Conservation (phyloP, 2,329 filamentous ascomycete species). For the Aspergillus oerlinghausenensis region DNA sequence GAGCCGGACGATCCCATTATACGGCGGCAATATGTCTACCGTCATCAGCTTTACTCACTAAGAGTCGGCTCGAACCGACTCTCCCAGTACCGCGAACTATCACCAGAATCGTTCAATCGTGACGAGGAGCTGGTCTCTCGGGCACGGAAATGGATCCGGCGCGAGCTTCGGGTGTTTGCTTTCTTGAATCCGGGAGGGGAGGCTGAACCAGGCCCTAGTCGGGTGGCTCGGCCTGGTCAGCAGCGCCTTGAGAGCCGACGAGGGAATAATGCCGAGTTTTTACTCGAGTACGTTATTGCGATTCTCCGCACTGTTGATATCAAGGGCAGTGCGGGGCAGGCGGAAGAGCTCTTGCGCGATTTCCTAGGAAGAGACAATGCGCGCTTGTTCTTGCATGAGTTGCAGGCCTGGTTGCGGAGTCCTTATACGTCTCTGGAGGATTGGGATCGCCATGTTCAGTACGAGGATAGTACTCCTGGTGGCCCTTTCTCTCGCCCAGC, state of each 20-base stretch:
- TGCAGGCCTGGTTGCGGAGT: slow-evolving; percentile 76
- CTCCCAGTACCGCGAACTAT: slow-evolving; percentile 72
- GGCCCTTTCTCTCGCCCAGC: background rate
- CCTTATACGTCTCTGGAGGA: slow-evolving; percentile 66
- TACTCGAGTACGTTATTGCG: slow-evolving; percentile 80
- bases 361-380: slow-evolving; percentile 73
- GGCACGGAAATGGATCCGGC: slow-evolving; percentile 73
- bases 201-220: slow-evolving; percentile 13
- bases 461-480: slow-evolving; percentile 38
- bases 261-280: slow-evolving; percentile 71
- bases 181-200: slow-evolving; percentile 54
- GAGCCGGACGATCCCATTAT: slow-evolving; percentile 46
- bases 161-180: slow-evolving; percentile 78
- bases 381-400: slow-evolving; percentile 75
- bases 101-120: slow-evolving; percentile 59
- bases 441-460: slow-evolving; percentile 80
- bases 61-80: slow-evolving; percentile 76
- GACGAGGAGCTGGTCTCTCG: slow-evolving; percentile 68
- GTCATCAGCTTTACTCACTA: slow-evolving; percentile 65
- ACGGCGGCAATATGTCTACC: slow-evolving; percentile 69
- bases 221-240: slow-evolving; percentile 23
- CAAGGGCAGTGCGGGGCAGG: slow-evolving; percentile 71
- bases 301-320: slow-evolving; percentile 79
- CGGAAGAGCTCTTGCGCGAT: slow-evolving; percentile 72
- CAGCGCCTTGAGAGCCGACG: slow-evolving; percentile 41